Evolutionary conservation across 495 filamentous ascomycete species (phyloP), one percentile per base, ranked within the genome.

Genomic region (Penicillium alfredii): DNA sequence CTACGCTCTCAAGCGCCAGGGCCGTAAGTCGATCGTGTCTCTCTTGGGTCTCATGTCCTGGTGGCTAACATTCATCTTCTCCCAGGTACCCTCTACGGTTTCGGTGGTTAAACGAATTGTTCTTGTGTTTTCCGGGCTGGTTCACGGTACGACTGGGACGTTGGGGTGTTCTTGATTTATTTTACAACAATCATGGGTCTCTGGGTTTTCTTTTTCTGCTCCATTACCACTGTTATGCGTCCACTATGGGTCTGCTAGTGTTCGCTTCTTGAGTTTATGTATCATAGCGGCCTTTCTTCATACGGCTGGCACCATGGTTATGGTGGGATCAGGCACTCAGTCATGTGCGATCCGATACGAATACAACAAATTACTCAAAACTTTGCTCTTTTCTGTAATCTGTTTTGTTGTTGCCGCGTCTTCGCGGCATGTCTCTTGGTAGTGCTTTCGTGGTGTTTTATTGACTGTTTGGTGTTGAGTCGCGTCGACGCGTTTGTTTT

Each of bases 1-100:
- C 70, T 96, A 94, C 56, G 88, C 87, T 53, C 83, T 96, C 64
- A 93, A 94, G 84, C 80, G 90, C 68, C 86, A 93, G 74, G 90
- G 90, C 66, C 87, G 88, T 74, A 61, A 61, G 66, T 70, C 45
- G 40, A 24, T 30, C 23, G 22, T n/a, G 13, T 25, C 7, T 24
- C 8, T 10, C n/a, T n/a, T n/a, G n/a, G n/a, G n/a, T n/a, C 29
- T 15, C 3, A 13, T 21, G 16, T n/a, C 35, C 42, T 23, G 40
- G 30, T 51, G 9, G 40, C 55, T 63, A 54, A 61, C 57, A 13
- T 38, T 20, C 35, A 1, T 21, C 35, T 12, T 10, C 36, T 13
- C 37, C 33, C 45, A 69, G 64, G 71, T 55, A 94, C 88, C 68
- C 84, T 95, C 45, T 95, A 97, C 76, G 90, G 90, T 79, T 97